phyloP scores from a whole-genome alignment of 2,329 filamentous ascomycete species.

The Ophiostoma perfectum region DNA sequence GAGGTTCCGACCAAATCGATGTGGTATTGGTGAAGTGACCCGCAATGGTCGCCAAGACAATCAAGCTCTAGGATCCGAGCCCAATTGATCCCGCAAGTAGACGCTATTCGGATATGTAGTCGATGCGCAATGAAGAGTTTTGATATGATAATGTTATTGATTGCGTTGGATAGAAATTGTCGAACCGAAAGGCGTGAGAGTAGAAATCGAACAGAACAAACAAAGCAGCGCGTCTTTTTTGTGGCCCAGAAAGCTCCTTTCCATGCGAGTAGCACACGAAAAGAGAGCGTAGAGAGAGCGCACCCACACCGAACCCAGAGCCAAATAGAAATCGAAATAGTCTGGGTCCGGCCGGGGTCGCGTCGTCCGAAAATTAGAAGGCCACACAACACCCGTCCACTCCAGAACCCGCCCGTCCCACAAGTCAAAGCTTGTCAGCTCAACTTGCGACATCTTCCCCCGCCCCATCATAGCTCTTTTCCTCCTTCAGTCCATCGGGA shows the following conservation, averaged over 20 bases:
- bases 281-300: constrained; percentile 18
- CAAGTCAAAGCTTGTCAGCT: not conserved
- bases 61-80: not conserved
- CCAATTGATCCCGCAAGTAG: not conserved
- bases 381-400: constrained; percentile 23
- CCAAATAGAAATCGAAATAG: not conserved
- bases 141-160: not conserved
- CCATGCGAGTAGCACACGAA: not conserved
- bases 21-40: not conserved
- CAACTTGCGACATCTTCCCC: not conserved
- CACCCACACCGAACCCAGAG: not conserved
- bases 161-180: not conserved
- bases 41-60: constrained; percentile 9
- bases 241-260: constrained; percentile 17
- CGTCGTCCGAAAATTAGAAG: constrained; percentile 22
- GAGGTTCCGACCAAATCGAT: not conserved
- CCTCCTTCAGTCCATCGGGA: not conserved
- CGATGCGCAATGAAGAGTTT: no score
- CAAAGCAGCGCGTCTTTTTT: constrained; percentile 18
- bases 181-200: not conserved
- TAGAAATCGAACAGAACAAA: not conserved
- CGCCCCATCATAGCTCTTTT: not conserved
- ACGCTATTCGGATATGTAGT: no score
- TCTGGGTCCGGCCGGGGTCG: not conserved
- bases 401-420: not conserved